Evolutionary conservation across 1,284 basidiomycete species (phyloP).

Genomic region (Chondrostereum purpureum): DNA sequence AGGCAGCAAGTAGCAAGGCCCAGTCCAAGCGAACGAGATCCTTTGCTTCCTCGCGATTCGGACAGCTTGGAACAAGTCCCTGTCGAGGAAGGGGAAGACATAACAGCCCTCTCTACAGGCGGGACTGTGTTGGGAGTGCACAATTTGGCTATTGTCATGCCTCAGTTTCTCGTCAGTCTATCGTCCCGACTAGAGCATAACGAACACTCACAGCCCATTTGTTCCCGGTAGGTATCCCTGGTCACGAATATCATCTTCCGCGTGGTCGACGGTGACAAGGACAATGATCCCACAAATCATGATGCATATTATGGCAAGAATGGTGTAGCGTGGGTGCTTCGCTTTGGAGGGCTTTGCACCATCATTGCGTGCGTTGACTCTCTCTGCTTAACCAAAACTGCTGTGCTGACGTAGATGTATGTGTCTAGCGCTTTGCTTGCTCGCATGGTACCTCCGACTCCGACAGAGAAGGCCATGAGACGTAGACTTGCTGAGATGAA

Average conservation of each 20-base stretch:
- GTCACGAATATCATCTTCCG: conserved; percentile 86
- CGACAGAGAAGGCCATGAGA: conserved; percentile 83
- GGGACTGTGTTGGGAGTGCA: conserved; percentile 94
- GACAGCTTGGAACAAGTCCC: conserved; percentile 43
- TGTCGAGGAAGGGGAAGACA: conserved; percentile 36
- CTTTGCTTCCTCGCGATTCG: conserved; percentile 65
- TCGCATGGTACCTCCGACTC: conserved; percentile 78
- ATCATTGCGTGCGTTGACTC: conserved; percentile 31
- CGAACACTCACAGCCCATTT: background rate
- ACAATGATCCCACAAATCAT: conserved; percentile 35
- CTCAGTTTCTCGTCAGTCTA: conserved; percentile 78
- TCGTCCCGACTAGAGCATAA: background rate
- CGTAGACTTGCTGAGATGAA: conserved; percentile 75
- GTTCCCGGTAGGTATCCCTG: conserved; percentile 76
- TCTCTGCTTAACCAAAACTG: background rate
- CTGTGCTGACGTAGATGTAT: conserved; percentile 20
- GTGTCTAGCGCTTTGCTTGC: conserved; percentile 68
- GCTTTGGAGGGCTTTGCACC: conserved; percentile 85
- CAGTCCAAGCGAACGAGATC: conserved; percentile 47
- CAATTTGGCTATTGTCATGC: conserved; percentile 89
- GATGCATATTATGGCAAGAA: conserved; percentile 72
- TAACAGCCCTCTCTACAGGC: conserved; percentile 57
- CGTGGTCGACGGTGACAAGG: conserved; percentile 54
- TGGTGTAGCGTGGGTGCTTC: conserved; percentile 89
- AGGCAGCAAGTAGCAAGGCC: conserved; percentile 12